Evolutionary conservation across 23 red algal species (phyloP), one percentile per base, ranked within the genome.

Genomic region (Chondrus crispus): DNA sequence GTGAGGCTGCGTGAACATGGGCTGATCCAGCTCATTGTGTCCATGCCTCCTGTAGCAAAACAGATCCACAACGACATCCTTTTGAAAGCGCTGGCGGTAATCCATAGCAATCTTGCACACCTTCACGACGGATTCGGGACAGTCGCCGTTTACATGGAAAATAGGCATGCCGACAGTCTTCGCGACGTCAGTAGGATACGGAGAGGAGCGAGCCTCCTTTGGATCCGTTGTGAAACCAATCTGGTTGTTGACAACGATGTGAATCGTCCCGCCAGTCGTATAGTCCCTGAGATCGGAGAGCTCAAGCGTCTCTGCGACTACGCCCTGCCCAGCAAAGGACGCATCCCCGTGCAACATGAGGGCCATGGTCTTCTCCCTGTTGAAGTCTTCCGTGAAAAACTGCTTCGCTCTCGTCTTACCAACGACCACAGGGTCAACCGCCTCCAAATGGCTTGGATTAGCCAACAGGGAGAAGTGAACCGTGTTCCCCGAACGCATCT

Each of bases 141-240:
- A 92, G 68, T 99, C 97, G 18, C 97, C 97, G 41, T 99, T 99
- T n/a, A 99, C 97, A 68, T 99, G 97, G 85, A 99, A 99, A 43
- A 99, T 99, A n/a, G 97, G 97, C 50, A 99, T 88, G 36, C 97
- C 97, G 76, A 99, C 97, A 13, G 88, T 89, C 66, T 99, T 99
- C 8, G 94, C 97, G 1, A 99, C 97, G 79, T 99, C 97, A 0
- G 97, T 99, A n/a, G 97, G 97, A 74, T 99, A 99, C 9, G 97
- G 97, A 29, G 97, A 99, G 13, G 97, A 99, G 18, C 97, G 85
- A 6, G 94, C 97, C 64, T 96, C 80, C 16, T 91, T 90, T 44
- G 97, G 97, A 66, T 99, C 97, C 52, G 97, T 99, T 49, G 97
- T 99, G 77, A 99, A 99, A 46, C 97, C 97, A 88, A 99, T 99